Base-by-base conservation (phyloP, 768 basidiomycete genomes). In the Amylocystis lapponica region DNA sequence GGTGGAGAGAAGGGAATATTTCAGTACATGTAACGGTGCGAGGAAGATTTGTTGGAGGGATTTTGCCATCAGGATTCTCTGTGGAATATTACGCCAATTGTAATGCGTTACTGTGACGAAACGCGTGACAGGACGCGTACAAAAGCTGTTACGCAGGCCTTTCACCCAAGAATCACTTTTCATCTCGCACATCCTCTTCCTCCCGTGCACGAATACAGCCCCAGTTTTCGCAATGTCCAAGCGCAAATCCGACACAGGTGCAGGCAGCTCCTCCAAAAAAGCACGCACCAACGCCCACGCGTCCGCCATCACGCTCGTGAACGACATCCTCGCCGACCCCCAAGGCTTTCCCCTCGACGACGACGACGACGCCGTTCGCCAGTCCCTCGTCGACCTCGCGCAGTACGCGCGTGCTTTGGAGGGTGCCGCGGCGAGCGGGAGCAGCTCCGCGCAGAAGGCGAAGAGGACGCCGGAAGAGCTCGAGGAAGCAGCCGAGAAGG, bases 401-500 rank as follows among this genome's bases (percentile, higher is more conserved):
- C 36, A 42, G 22, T 68, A 71, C 37, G 65, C 54, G 23, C 57
- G 51, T 17, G 35, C 51, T 31, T 61, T 70, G 12, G 62, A 67
- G 50, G 49, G 53, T 46, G 26, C 37, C 17, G 26, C 34, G 3
- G 49, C 46, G 8, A 14, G n/a, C 14, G 22, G 16, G 37, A 35
- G 33, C n/a, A 5, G 34, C 8, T 42, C 42, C 5, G 36, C 29
- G 44, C 13, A 36, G 7, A 29, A 11, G 22, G 17, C 39, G 9
- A 21, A 21, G 2, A 70, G 67, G 62, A 58, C 65, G 0, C 51
- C 56, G 5, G 61, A 64, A 27, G 62, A 75, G 41, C 43, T 77
- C 22, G 55, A 62, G n/a, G 62, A 41, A 0, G 72, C 69, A 3
- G 70, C 69, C 0, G 68, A 66, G 49, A 77, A 73, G 48, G 57